Conservation (phyloP, 2,329 filamentous ascomycete species). For the Cadophora luteo-olivacea region DNA sequence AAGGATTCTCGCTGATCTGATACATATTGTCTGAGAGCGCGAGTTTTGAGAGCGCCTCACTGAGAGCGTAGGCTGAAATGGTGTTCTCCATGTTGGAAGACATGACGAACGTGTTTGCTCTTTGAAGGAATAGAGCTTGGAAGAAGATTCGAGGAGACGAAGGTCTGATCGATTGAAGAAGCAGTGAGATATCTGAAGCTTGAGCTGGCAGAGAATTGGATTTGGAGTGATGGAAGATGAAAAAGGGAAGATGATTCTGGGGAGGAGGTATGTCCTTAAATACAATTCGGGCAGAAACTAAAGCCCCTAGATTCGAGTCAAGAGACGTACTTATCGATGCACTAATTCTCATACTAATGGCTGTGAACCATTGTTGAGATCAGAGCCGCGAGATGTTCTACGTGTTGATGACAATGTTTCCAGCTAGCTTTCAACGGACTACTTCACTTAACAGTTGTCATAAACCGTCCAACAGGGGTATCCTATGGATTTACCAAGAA, state of each 20-base stretch:
- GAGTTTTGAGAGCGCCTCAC: constrained; percentile 14
- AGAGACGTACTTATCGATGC: not conserved
- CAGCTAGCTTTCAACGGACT: not conserved
- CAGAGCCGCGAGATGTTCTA: not conserved
- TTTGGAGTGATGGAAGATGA: not conserved
- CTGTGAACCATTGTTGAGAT: not conserved
- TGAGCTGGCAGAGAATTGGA: not conserved
- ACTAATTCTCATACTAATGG: not conserved
- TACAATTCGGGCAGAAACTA: not conserved
- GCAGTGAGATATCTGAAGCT: not conserved
- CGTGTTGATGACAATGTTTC: not conserved
- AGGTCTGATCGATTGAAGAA: not conserved
- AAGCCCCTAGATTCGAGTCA: not conserved
- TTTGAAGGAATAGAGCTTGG: not conserved
- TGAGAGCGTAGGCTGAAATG: constrained; percentile 15
- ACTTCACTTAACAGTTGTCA: not conserved
- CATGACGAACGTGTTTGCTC: not conserved
- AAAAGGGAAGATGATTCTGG: not conserved
- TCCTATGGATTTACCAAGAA: not conserved
- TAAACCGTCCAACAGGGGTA: not conserved
- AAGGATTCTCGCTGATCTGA: not conserved
- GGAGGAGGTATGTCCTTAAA: not conserved
- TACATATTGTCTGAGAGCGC: not conserved
- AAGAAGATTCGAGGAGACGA: constrained; percentile 5
- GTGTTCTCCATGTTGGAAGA: constrained; percentile 7